Conservation (phyloP, 2,329 filamentous ascomycete genomes). For the Aspergillus phoenicis region DNA sequence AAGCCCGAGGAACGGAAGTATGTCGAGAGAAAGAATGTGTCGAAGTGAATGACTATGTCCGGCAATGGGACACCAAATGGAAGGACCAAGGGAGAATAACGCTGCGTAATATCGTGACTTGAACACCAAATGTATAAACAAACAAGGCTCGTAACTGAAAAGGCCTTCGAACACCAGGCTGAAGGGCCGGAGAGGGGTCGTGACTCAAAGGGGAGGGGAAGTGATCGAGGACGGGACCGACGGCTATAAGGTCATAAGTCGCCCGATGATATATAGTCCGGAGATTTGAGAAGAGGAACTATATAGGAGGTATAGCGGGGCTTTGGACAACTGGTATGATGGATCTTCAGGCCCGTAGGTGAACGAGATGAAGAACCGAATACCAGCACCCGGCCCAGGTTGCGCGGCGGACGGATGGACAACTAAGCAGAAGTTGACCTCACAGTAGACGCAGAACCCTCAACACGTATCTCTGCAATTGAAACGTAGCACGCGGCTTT, state of each 20-base stretch:
- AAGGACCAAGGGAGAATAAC: conserved; percentile 24
- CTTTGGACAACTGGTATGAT: conserved; percentile 28
- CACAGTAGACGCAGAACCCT: conserved; percentile 11
- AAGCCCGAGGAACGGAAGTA: conserved; percentile 22
- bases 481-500: conserved; percentile 21
- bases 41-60: conserved; percentile 25
- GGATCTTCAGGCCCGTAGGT: conserved; percentile 23
- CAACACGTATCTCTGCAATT: conserved; percentile 19
- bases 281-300: conserved; percentile 12
- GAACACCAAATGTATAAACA: conserved; percentile 32
- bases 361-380: conserved; percentile 26
- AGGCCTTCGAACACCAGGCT: conserved; percentile 42
- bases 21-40: conserved; percentile 26
- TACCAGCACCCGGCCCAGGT: conserved; percentile 30
- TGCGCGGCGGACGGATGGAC: conserved; percentile 19
- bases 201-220: conserved; percentile 34
- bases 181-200: conserved; percentile 30
- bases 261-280: conserved; percentile 13
- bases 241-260: conserved; percentile 34
- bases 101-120: conserved; percentile 47
- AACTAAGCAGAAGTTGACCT: conserved; percentile 20
- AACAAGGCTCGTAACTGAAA: conserved; percentile 27
- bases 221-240: conserved; percentile 8
- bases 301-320: conserved; percentile 22
- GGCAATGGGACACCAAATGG: conserved; percentile 17